Evolutionary conservation across 495 filamentous ascomycete species (phyloP), one percentile per base, ranked within the genome.

Genomic region (Penicilliopsis zonata): DNA sequence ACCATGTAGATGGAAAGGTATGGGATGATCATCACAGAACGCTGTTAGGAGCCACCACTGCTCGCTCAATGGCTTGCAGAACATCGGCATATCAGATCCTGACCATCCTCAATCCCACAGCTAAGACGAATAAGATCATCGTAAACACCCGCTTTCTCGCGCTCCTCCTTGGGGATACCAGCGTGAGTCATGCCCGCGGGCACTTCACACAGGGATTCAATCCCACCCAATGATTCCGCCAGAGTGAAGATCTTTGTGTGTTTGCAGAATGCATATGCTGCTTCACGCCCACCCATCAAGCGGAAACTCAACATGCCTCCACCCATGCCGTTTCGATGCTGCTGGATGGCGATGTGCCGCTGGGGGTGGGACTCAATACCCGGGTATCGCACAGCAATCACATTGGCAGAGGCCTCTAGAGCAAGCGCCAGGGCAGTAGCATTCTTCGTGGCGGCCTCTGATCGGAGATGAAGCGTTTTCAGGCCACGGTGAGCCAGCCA

Each of bases 401-500:
- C 84, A 49, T 88, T 66, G 3, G 80, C 76, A 12, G 82, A 90
- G 9, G 70, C 57, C 44, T 86, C 78, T 12, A 99, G 76, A 9
- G 80, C 74, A 15, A 62, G 42, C 6, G 92, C 87, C 26, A 99
- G 70, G 17, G 73, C 65, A 2, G 71, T 76, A 14, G 86, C 90
- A 57, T 96, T 96, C 36, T 61, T 66, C 34, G 71, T 78, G 3
- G 92, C 82, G 52, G 90, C 82, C 28, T 77, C 72, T 3, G 82
- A 88, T 32, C 90, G 82, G 18, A 99, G 67, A 60, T 99, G 90
- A 18, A 99, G 74, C 4, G 90, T 99, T 67, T 99, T 99, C 34
- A 94, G 70, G 38, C 90, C 90, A 42, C 90, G 78, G 61, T 99
- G 92, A n/a, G 90, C 92, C 35, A 99, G 82, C 88, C 88, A 99